A percentile compares a stretch with the other conserved stretches of the same genome.
These are phyloP conservation scores for Aspergillus fructus DNA, from an alignment of 2,329 filamentous ascomycete species.

Conservation along the genomic window DNA sequence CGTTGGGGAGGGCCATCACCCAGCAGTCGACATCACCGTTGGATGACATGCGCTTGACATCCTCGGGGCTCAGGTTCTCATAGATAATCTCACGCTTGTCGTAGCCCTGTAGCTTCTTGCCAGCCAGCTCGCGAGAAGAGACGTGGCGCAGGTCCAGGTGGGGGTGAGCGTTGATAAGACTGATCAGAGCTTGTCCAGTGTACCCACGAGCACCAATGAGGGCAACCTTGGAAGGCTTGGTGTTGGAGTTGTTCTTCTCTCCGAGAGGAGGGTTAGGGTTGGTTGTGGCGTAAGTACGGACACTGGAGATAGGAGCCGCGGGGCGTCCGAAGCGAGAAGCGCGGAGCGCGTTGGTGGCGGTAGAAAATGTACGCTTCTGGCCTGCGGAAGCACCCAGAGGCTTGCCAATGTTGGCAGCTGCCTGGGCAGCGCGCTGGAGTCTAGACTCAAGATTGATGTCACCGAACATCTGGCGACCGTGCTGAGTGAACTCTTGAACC, in stretches of 20 bases:
- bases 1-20: constrained; percentile 96
- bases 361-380: constrained; percentile 69
- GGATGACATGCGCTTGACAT: constrained; percentile 80
- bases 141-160: constrained; percentile 88
- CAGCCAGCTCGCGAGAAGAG: constrained; percentile 86
- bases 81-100: constrained; percentile 89
- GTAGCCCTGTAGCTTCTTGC: constrained; percentile 85
- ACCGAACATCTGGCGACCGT: constrained; percentile 83
- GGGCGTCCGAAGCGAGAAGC: constrained; percentile 32
- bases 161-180: constrained; percentile 81
- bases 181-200: constrained; percentile 87
- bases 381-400: constrained; percentile 50
- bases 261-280: constrained; percentile 90
- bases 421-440: constrained; percentile 72
- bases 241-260: constrained; percentile 82
- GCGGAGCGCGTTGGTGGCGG: constrained; percentile 46
- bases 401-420: constrained; percentile 59
- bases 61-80: constrained; percentile 83
- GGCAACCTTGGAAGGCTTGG: constrained; percentile 73
- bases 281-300: constrained; percentile 44
- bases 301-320: constrained; percentile 28
- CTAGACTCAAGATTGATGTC: constrained; percentile 87
- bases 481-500: constrained; percentile 79
- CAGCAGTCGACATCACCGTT: constrained; percentile 87
- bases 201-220: constrained; percentile 92